Conservation (phyloP, 2,329 filamentous ascomycete species). For the Arthrobotrys musiformis region DNA sequence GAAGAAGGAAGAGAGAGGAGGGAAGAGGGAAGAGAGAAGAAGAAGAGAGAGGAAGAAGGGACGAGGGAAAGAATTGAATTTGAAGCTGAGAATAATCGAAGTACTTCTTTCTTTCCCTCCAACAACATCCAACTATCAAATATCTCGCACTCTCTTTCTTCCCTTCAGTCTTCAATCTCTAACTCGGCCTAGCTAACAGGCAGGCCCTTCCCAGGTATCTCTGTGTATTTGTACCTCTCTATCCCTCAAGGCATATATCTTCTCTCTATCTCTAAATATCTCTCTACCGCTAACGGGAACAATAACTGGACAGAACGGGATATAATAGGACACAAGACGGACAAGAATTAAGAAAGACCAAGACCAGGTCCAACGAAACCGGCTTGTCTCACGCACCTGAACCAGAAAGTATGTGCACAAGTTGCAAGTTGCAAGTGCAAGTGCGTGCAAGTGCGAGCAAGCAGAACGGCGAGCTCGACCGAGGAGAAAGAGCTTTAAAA, state of each 20-base stretch:
- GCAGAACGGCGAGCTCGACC: neutral
- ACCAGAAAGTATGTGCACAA: constrained; percentile 5
- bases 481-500: neutral
- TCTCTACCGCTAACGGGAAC: neutral
- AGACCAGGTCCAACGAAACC: neutral
- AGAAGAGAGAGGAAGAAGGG: neutral
- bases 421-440: constrained; percentile 1
- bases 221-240: too few relatives aligned
- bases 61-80: neutral
- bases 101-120: too few relatives aligned
- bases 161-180: too few relatives aligned
- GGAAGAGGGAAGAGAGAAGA: neutral
- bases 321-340: neutral
- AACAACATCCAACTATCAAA: too few relatives aligned
- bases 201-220: too few relatives aligned
- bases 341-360: neutral
- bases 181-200: too few relatives aligned
- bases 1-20: neutral
- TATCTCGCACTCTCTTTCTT: too few relatives aligned
- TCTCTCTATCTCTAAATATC: neutral
- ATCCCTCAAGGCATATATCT: neutral
- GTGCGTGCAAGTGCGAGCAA: neutral
- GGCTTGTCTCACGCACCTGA: constrained; percentile 24
- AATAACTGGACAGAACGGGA: too few relatives aligned
- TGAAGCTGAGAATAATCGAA: constrained; percentile 49